These are phyloP conservation scores for Aspergillus piperis DNA, from an alignment of 2,329 filamentous ascomycete genomes.

Conservation along the genomic window DNA sequence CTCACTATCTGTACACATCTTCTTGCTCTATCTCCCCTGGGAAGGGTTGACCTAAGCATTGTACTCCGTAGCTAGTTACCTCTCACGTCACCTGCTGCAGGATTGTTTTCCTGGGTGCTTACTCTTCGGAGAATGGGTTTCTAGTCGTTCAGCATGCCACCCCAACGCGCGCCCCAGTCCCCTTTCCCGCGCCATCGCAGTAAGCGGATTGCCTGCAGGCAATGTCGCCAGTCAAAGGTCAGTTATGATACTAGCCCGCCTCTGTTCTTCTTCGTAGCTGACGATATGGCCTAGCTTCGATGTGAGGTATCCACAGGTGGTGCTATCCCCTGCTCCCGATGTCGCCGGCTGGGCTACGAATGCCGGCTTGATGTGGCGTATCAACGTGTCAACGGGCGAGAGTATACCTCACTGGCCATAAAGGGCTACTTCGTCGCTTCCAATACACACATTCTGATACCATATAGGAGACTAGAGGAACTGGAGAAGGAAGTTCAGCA, in stretches of 20 bases:
- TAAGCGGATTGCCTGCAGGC: constrained; percentile 5
- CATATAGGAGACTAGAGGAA: neutral
- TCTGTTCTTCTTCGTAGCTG: neutral
- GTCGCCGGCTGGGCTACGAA: neutral
- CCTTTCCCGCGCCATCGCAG: neutral
- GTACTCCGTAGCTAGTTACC: too few relatives aligned
- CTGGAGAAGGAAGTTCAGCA: neutral
- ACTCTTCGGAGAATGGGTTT: too few relatives aligned
- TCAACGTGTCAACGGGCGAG: neutral
- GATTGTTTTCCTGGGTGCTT: too few relatives aligned
- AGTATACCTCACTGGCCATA: neutral
- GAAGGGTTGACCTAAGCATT: too few relatives aligned
- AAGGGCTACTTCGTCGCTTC: neutral
- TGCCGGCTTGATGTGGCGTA: neutral
- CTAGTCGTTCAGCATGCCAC: neutral
- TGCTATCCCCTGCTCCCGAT: neutral
- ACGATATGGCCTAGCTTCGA: neutral
- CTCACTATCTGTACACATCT: too few relatives aligned
- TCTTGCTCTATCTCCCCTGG: too few relatives aligned
- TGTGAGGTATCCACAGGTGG: neutral
- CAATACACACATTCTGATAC: neutral
- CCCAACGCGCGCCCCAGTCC: neutral
- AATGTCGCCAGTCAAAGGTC: constrained; percentile 6
- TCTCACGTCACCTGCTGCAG: too few relatives aligned
- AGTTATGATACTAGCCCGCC: neutral